Conservation (phyloP, 768 basidiomycete genomes). For the Pholiota molesta region DNA sequence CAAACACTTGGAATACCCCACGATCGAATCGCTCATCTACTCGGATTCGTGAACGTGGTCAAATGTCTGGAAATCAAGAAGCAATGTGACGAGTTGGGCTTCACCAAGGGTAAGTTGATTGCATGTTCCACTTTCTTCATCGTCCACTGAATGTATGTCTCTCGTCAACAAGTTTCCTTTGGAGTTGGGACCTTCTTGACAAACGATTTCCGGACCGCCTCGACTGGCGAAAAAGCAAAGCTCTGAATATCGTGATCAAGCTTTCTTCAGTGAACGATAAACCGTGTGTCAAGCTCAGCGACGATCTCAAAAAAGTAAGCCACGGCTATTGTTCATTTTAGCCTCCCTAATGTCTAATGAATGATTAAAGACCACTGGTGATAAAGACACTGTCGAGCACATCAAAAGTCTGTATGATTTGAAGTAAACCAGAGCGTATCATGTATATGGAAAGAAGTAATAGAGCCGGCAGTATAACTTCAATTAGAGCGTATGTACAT, state of each 20-base stretch:
- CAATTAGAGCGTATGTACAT: not conserved
- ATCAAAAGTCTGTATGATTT: conserved; percentile 57
- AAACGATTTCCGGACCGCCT: conserved; percentile 75
- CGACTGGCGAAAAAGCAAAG: conserved; percentile 68
- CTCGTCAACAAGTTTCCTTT: conserved; percentile 69
- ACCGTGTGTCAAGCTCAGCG: conserved; percentile 92
- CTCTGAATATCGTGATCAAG: conserved; percentile 96
- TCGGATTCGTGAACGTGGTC: conserved; percentile 81
- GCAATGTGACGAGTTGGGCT: conserved; percentile 74
- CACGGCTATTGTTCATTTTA: not conserved
- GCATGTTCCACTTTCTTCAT: conserved; percentile 3
- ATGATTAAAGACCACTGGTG: conserved; percentile 64
- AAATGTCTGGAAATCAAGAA: conserved; percentile 70
- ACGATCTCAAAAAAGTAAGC: conserved; percentile 79
- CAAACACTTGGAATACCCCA: conserved; percentile 68
- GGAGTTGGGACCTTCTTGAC: conserved; percentile 94
- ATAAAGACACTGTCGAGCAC: conserved; percentile 54
- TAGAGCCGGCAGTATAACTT: not conserved
- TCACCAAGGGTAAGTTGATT: conserved; percentile 51
- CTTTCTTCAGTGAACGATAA: conserved; percentile 71
- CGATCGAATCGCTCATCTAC: conserved; percentile 73
- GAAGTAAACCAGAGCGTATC: not conserved
- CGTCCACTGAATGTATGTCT: not conserved
- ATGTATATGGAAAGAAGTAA: not conserved
- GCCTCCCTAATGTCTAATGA: not conserved